phyloP scores from a whole-genome alignment of 225 moss, liverwort and hornwort genomes.

The Lunularia cruciata region DNA sequence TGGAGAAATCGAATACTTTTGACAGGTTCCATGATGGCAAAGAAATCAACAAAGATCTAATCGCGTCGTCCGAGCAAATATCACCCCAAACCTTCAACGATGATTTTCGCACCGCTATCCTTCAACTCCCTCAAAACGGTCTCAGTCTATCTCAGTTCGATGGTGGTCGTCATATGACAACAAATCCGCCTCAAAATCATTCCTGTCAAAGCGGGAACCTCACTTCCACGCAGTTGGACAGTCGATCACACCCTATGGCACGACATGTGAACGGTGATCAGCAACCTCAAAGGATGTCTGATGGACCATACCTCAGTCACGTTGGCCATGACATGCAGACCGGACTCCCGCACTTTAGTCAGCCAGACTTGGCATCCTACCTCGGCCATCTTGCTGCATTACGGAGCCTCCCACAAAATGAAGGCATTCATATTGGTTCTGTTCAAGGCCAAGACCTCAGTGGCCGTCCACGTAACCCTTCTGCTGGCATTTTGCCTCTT shows the following conservation, averaged over 20 bases:
- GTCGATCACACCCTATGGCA: background rate
- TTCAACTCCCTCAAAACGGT: background rate
- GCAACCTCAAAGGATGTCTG: background rate
- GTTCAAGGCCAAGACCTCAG: background rate
- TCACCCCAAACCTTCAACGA: background rate
- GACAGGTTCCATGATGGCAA: background rate
- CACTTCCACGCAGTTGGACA: background rate
- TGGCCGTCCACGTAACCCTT: background rate
- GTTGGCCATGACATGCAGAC: background rate
- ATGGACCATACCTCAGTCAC: constrained; percentile 1
- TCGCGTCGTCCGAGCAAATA: background rate
- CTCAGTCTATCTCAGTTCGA: constrained; percentile 2
- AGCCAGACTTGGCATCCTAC: constrained; percentile 11
- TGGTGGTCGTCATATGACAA: background rate
- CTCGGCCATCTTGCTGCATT: constrained; percentile 5
- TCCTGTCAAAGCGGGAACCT: background rate
- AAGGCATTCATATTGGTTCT: background rate
- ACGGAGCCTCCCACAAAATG: constrained; percentile 3
- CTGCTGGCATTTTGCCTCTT: constrained; percentile 20
- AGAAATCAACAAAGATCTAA: background rate
- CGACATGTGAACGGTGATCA: background rate
- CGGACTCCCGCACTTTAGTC: constrained; percentile 1
- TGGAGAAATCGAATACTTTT: background rate
- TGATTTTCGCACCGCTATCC: background rate
- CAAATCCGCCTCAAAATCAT: background rate